Base-by-base conservation (phyloP, 139 green algal species). In the Asterochloris sp. region DNA sequence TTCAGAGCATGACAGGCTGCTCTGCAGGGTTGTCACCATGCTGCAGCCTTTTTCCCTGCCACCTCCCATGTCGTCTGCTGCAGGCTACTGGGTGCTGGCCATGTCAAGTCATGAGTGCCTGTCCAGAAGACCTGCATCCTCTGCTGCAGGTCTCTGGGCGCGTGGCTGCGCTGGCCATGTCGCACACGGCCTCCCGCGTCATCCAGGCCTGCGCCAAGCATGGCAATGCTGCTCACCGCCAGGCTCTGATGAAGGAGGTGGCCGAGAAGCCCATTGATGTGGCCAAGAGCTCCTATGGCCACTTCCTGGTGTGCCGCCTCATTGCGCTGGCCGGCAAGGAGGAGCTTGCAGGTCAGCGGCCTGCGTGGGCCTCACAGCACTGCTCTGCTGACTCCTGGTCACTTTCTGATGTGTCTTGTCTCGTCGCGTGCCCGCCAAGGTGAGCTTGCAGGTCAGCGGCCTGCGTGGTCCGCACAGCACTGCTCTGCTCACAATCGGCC, bases 131-230 rank as follows among this genome's bases (percentile, higher is more conserved):
- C 16, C 24, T 14, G 26, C 15, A 28, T 9, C 15, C 21, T 73
- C 23, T 17, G 62, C 28, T 67, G 38, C 91, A 93, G 89, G 82
- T 92, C 1, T 63, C 88, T 17, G 94, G 89, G 68, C 89, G 89
- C 26, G 74, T 96, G 13, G 62, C 89, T 24, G 90, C 96, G 78
- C 84, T 97, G 69, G 91, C 91, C 2, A 84, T 76, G 26, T 92
- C 95, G 62, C 95, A 96, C 86, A 93, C 89, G 15, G 92, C 93
- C 4, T 95, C 90, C 0, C 89, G 94, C 29, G 86, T 98, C 17
- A 89, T 98, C n/a, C 95, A 98, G 86, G 91, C 94, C 61, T 96
- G 90, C 71, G 79, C 92, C 76, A 96, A 96, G 88, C 79, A 94
- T 75, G 94, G 93, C 68, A 90, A 66, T 16, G 63, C 61, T 17